Percentiles rank a stretch among this genome's conserved stretches.
Evolutionary conservation across 2,329 filamentous ascomycete species (phyloP).

Genomic region (Graphilbum fragrans): DNA sequence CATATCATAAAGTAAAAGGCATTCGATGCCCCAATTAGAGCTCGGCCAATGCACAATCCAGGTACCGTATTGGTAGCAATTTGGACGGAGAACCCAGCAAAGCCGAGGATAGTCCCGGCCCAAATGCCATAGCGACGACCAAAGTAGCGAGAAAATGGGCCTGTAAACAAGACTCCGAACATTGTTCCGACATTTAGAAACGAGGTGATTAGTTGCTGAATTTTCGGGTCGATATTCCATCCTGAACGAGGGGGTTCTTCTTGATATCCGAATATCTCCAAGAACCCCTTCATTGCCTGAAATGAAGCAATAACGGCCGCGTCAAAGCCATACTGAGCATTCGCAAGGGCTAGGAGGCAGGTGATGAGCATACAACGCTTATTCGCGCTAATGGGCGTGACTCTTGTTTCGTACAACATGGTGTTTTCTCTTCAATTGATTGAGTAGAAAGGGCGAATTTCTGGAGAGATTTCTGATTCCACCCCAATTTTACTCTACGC

Average conservation of each 20-base stretch:
- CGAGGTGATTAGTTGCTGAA: background rate
- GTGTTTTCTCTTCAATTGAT: no score
- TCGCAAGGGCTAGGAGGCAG: conserved; percentile 1
- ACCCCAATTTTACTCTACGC: no score
- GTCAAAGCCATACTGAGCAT: conserved; percentile 2
- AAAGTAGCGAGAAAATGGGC: background rate
- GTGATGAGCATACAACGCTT: background rate
- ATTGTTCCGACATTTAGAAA: background rate
- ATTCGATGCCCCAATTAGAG: background rate
- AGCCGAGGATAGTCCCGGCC: background rate
- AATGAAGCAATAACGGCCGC: background rate
- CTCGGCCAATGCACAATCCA: background rate
- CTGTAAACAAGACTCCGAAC: background rate
- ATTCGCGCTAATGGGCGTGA: background rate
- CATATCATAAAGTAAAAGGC: background rate
- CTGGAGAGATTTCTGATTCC: no score
- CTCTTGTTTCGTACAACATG: no score
- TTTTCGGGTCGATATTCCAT: background rate
- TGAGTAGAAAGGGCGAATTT: no score
- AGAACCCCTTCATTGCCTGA: background rate
- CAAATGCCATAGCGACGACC: background rate
- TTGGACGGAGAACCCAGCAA: background rate
- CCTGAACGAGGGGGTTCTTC: background rate
- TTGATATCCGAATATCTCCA: background rate
- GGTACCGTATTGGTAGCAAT: background rate